These are phyloP conservation scores for sunflower (Helianthus annuus) DNA, from an alignment of 129 eudicot species.

Conservation along the genomic window DNA sequence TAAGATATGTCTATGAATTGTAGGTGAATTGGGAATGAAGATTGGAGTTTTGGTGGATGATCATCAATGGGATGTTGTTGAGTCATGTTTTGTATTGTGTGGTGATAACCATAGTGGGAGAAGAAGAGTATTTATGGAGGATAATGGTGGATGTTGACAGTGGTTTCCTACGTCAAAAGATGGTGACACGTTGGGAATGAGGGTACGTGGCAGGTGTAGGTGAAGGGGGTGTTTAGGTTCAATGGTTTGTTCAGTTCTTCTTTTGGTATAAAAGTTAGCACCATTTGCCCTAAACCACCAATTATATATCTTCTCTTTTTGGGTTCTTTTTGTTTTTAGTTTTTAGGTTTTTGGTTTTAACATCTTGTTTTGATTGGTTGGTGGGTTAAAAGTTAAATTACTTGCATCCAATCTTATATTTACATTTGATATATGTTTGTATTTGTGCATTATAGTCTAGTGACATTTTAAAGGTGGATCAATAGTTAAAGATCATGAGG, in stretches of 20 bases:
- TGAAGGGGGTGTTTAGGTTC: slow-evolving; percentile 26
- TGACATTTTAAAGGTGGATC: too few species aligned
- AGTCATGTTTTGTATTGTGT: not conserved
- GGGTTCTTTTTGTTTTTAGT: too few species aligned
- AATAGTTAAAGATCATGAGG: too few species aligned
- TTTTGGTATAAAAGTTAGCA: slow-evolving; percentile 18
- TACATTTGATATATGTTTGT: too few species aligned
- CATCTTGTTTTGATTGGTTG: slow-evolving; percentile 7
- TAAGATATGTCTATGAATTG: slow-evolving; percentile 74
- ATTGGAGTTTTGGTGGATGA: not conserved
- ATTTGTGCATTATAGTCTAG: too few species aligned
- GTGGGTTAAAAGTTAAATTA: slow-evolving; percentile 4
- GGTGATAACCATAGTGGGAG: not conserved
- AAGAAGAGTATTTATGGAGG: slow-evolving; percentile 29
- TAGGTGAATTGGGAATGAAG: slow-evolving; percentile 21
- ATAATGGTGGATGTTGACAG: slow-evolving; percentile 32
- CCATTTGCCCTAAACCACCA: slow-evolving; percentile 19
- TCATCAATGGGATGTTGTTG: not conserved
- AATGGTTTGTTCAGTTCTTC: slow-evolving; percentile 30
- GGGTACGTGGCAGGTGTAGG: slow-evolving; percentile 30
- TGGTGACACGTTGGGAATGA: slow-evolving; percentile 32
- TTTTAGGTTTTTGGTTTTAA: not conserved
- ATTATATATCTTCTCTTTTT: not conserved
- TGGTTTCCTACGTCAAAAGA: slow-evolving; percentile 42
- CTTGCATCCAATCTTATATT: too few species aligned